phyloP scores from a whole-genome alignment of 495 filamentous ascomycete species.

The Parathielavia appendiculata region DNA sequence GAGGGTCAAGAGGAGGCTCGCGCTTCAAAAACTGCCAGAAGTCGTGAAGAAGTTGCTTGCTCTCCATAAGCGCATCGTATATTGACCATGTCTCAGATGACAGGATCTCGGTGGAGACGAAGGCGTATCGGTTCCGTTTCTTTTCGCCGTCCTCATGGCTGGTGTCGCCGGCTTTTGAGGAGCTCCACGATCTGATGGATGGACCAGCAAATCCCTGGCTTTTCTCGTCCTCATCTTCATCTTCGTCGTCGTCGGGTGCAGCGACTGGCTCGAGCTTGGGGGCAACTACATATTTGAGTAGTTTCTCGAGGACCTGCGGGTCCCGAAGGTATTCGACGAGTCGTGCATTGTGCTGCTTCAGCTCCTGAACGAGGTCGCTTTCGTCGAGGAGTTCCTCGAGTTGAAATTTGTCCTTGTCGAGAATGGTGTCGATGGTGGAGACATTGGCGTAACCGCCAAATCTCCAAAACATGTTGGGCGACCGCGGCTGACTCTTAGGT shows the following conservation, averaged over 20 bases:
- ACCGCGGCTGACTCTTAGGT: slow-evolving; percentile 29
- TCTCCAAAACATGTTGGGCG: slow-evolving; percentile 89
- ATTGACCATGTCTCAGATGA: slow-evolving; percentile 97
- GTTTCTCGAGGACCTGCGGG: slow-evolving; percentile 74
- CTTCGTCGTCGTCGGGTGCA: slow-evolving; percentile 56
- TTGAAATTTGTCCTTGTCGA: slow-evolving; percentile 89
- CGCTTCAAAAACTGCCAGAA: slow-evolving; percentile 90
- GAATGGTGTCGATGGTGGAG: slow-evolving; percentile 90
- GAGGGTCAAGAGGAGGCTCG: slow-evolving; percentile 73
- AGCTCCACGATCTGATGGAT: slow-evolving; percentile 42
- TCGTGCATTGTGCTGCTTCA: slow-evolving; percentile 97
- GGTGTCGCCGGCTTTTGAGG: slow-evolving; percentile 36
- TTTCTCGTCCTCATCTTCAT: slow-evolving; percentile 50
- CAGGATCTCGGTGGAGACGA: slow-evolving; percentile 84
- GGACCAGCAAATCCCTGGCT: slow-evolving; percentile 46
- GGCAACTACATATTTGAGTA: slow-evolving; percentile 87
- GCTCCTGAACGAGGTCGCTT: slow-evolving; percentile 90
- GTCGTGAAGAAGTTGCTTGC: slow-evolving; percentile 63
- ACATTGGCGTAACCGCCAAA: slow-evolving; percentile 98
- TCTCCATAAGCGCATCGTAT: slow-evolving; percentile 84
- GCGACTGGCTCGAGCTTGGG: slow-evolving; percentile 59
- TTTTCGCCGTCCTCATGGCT: slow-evolving; percentile 71
- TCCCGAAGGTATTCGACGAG: slow-evolving; percentile 93
- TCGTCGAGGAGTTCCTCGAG: slow-evolving; percentile 96
- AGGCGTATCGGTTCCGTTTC: slow-evolving; percentile 83